Evolutionary conservation across 164 flowering plant species (phyloP).

Genomic region (Umbellularia californica): DNA sequence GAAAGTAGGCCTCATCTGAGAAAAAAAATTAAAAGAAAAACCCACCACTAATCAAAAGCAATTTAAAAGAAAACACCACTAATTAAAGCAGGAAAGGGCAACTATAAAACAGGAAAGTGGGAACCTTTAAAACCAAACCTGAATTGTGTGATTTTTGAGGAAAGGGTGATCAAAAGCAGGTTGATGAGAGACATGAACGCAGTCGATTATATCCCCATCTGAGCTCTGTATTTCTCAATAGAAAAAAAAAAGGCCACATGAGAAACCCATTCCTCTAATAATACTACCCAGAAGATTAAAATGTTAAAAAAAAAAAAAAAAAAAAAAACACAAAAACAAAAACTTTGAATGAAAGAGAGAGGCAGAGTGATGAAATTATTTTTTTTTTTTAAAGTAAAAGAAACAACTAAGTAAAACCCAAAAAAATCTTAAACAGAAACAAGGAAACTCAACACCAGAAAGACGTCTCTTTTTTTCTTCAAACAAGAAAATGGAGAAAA

Average conservation of each 20-base stretch:
- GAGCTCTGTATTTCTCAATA: conserved; percentile 62
- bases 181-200: conserved; percentile 73
- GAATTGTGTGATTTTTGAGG: conserved; percentile 86
- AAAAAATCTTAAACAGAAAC: not conserved
- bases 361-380: conserved; percentile 1
- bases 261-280: not conserved
- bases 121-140: conserved; percentile 35
- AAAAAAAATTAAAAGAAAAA: conserved; percentile 4
- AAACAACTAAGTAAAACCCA: not conserved
- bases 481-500: not conserved
- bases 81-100: not conserved
- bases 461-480: not conserved
- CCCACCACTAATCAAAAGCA: not conserved
- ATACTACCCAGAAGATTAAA: not conserved
- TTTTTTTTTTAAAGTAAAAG: too few species aligned
- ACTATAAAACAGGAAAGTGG: not conserved
- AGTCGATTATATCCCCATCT: conserved; percentile 93
- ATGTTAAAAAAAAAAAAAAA: not conserved
- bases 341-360: not conserved
- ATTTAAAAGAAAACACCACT: not conserved
- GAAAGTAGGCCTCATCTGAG: conserved; percentile 69
- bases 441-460: not conserved
- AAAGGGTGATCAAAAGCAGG: conserved; percentile 96
- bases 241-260: not conserved
- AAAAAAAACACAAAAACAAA: not conserved